Evolutionary conservation across 768 basidiomycete genomes (phyloP).

Genomic region (Mycena alexandri): DNA sequence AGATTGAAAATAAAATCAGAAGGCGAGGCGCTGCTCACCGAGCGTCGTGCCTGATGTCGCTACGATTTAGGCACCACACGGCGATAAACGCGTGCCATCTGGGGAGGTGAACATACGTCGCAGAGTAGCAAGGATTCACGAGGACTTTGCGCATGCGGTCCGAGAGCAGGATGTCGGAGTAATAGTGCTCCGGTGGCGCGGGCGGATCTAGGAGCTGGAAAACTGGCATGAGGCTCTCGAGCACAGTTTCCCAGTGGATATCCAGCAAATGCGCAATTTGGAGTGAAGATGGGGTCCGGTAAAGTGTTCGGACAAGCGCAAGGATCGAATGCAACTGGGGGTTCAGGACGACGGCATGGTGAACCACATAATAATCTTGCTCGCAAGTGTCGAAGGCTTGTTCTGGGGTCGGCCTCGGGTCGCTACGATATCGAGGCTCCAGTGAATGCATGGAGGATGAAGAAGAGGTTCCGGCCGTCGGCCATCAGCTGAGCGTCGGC

Average conservation of each 20-base stretch:
- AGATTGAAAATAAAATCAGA: background rate
- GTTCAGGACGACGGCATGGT: background rate
- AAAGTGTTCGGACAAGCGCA: background rate
- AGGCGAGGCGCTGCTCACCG: background rate
- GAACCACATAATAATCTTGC: background rate
- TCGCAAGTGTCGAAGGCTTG: too few relatives aligned
- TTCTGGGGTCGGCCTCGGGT: too few relatives aligned
- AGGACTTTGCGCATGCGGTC: background rate
- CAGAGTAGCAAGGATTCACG: background rate
- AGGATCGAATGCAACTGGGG: slow-evolving; percentile 9
- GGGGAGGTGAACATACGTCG: background rate
- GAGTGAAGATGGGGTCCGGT: slow-evolving; percentile 7
- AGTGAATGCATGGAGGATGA: too few relatives aligned
- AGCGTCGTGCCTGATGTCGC: slow-evolving; percentile 9
- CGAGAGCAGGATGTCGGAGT: slow-evolving; percentile 4
- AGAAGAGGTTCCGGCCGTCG: too few relatives aligned
- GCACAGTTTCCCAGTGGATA: slow-evolving; percentile 1
- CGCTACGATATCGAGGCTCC: too few relatives aligned
- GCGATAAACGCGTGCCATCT: slow-evolving; percentile 19
- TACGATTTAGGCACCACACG: slow-evolving; percentile 11
- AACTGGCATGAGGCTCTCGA: background rate
- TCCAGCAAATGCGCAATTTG: slow-evolving; percentile 10
- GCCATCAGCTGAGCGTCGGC: too few relatives aligned
- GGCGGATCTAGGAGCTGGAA: background rate
- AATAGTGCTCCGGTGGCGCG: background rate